Percentiles rank a stretch among this genome's conserved stretches.
These are phyloP conservation scores for Ophiosphaerella herpotricha DNA, from an alignment of 2,329 filamentous ascomycete genomes.

Conservation along the genomic window DNA sequence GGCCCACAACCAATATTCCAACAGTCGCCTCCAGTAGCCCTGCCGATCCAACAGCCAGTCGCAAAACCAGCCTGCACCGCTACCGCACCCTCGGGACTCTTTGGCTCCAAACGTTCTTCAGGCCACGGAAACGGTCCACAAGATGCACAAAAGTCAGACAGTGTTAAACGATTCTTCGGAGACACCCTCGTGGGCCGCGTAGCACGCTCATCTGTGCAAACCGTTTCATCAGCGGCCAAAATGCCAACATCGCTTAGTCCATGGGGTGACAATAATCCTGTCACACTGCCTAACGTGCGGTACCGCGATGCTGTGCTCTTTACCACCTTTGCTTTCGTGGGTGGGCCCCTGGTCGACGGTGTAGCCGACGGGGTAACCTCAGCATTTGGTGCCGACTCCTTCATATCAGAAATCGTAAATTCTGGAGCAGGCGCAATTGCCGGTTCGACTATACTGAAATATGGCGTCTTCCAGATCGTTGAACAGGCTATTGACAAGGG, in stretches of 20 bases:
- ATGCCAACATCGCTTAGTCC: slow-evolving; percentile 41
- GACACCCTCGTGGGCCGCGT: slow-evolving; percentile 45
- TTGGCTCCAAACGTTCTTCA: slow-evolving; percentile 24
- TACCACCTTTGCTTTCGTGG: slow-evolving; percentile 44
- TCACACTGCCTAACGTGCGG: slow-evolving; percentile 46
- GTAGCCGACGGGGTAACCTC: slow-evolving; percentile 31
- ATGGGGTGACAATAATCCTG: slow-evolving; percentile 48
- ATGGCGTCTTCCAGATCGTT: slow-evolving; percentile 45
- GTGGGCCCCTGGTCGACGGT: slow-evolving; percentile 41
- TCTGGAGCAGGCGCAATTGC: slow-evolving; percentile 36
- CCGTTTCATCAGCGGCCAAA: slow-evolving; percentile 39
- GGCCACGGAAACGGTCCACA: slow-evolving; percentile 25
- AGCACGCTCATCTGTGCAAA: slow-evolving; percentile 41
- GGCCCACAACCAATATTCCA: slow-evolving; percentile 8
- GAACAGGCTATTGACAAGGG: slow-evolving; percentile 49
- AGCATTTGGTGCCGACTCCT: slow-evolving; percentile 41
- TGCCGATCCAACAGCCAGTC: slow-evolving; percentile 17
- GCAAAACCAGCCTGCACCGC: slow-evolving; percentile 26
- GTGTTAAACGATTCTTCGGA: slow-evolving; percentile 42
- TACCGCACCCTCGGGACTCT: slow-evolving; percentile 32
- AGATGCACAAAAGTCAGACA: slow-evolving; percentile 35
- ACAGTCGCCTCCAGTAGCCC: slow-evolving; percentile 9
- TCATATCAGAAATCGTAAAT: slow-evolving; percentile 41
- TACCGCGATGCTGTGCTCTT: slow-evolving; percentile 47
- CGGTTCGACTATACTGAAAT: slow-evolving; percentile 36